Base-by-base conservation (phyloP, 1,139 yeast genomes). In the Kazachstania sp. region DNA sequence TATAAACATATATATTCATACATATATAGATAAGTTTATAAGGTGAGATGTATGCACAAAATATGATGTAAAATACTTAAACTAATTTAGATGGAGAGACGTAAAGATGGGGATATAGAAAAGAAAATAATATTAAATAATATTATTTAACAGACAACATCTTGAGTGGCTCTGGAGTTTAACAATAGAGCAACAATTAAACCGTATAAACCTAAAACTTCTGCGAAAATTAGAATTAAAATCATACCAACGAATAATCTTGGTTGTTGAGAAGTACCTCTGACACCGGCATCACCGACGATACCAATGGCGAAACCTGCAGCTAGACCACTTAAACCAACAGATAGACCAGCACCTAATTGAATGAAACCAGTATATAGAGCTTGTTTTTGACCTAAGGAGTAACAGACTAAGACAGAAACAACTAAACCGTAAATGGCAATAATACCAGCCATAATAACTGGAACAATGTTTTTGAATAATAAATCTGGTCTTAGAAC, bases 381-480 rank as follows among this genome's bases (percentile, higher is more conserved):
- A 48, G 97, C 95, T 72, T 92, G 96, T 61, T 79, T 77, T 71
- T 86, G 96, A 65, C 81, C 83, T 65, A 90, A 83, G 43, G 92
- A 79, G 62, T 90, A 92, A 44, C 97, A 86, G 57, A 94, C 92
- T 69, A 94, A 78, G 52, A 94, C 99, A 26, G 96, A 84, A 52
- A 94, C 97, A 53, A 94, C 98, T 67, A 94, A 78, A 48, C 99
- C 99, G 69, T 94, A 94, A 73, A 94, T 94, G 70, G 98, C 97
- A 72, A 94, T 86, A 68, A 94, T 94, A 86, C 99, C 99, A 54
- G 97, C 95, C 97, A 94, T 90, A 73, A 94, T 84, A 60, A 94
- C 98, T 53, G 98, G 98, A 57, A 94, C 94, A 65, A 86, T 81
- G 70, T 81, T 83, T 71, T 79, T 85, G 58, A 88, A 95, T 72